Percentiles rank a stretch among this genome's conserved stretches.
These are phyloP conservation scores for Williopsis jadinii DNA, from an alignment of 1,139 yeast species.

Conservation along the genomic window DNA sequence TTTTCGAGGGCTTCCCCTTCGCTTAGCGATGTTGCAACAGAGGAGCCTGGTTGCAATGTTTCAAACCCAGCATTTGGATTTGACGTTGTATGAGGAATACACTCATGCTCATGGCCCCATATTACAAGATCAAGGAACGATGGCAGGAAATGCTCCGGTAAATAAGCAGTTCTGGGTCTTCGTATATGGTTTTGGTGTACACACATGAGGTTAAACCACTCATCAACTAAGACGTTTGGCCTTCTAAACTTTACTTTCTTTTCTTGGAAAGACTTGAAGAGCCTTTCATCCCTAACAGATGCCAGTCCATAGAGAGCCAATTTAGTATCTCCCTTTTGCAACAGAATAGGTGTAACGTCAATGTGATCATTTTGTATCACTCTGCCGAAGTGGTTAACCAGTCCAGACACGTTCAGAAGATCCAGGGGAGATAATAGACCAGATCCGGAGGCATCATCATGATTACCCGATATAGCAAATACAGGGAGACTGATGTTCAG, in stretches of 20 bases:
- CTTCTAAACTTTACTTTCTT: constrained; percentile 73
- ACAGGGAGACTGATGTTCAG: constrained; percentile 87
- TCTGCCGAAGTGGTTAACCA: constrained; percentile 86
- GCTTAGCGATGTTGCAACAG: constrained; percentile 84
- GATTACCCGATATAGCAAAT: constrained; percentile 93
- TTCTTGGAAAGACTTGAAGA: constrained; percentile 75
- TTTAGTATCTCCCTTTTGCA: constrained; percentile 76
- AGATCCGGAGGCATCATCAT: constrained; percentile 94
- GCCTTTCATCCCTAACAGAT: constrained; percentile 82
- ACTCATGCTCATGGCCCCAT: constrained; percentile 99
- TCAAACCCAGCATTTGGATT: constrained; percentile 68
- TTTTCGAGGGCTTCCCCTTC: constrained; percentile 81
- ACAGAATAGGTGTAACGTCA: constrained; percentile 66
- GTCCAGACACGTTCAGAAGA: constrained; percentile 71
- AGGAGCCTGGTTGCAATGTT: constrained; percentile 89
- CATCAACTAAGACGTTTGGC: constrained; percentile 51
- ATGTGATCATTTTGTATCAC: constrained; percentile 72
- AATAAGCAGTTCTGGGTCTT: constrained; percentile 71
- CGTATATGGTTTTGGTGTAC: constrained; percentile 90
- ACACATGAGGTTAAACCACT: constrained; percentile 81
- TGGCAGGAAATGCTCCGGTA: constrained; percentile 84
- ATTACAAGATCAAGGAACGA: constrained; percentile 70
- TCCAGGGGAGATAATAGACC: constrained; percentile 86
- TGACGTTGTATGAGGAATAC: constrained; percentile 62
- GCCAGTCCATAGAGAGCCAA: constrained; percentile 86